These are phyloP conservation scores for Podospora pseudopauciseta DNA, from an alignment of 495 filamentous ascomycete species.

Conservation along the genomic window DNA sequence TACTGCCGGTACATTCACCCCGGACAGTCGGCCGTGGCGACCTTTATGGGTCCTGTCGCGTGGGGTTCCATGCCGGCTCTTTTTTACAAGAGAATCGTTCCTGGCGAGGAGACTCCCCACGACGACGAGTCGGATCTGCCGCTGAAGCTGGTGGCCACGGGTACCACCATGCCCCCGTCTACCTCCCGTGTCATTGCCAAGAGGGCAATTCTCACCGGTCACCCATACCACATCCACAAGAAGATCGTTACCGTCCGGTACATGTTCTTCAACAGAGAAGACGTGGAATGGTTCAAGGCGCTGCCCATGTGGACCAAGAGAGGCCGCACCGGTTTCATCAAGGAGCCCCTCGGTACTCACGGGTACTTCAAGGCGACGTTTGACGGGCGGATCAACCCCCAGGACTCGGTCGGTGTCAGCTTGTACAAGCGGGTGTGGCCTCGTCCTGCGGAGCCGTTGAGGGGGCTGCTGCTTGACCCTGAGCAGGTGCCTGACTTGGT, in stretches of 20 bases:
- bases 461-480: constrained; percentile 34
- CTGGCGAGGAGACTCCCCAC: constrained; percentile 28
- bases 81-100: constrained; percentile 63
- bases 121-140: constrained; percentile 30
- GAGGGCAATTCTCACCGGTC: constrained; percentile 88
- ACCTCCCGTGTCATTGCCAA: constrained; percentile 83
- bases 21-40: constrained; percentile 83
- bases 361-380: constrained; percentile 99
- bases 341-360: constrained; percentile 92
- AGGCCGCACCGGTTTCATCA: constrained; percentile 82
- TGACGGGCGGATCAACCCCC: constrained; percentile 89
- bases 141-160: constrained; percentile 74
- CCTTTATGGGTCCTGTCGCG: constrained; percentile 82
- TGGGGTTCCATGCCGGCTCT: constrained; percentile 89
- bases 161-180: constrained; percentile 77
- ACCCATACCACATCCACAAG: constrained; percentile 98
- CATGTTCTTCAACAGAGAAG: constrained; percentile 98
- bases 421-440: constrained; percentile 94
- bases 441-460: constrained; percentile 57
- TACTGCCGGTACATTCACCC: constrained; percentile 92
- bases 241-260: constrained; percentile 93
- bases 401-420: constrained; percentile 88
- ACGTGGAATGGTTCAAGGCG: constrained; percentile 95
- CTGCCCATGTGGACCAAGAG: constrained; percentile 90
- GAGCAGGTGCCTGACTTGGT: constrained; percentile 15